Evolutionary conservation across 202 grass and related monocot species (phyloP), one percentile per base, ranked within the genome.

Genomic region (Elaeis oleifera): DNA sequence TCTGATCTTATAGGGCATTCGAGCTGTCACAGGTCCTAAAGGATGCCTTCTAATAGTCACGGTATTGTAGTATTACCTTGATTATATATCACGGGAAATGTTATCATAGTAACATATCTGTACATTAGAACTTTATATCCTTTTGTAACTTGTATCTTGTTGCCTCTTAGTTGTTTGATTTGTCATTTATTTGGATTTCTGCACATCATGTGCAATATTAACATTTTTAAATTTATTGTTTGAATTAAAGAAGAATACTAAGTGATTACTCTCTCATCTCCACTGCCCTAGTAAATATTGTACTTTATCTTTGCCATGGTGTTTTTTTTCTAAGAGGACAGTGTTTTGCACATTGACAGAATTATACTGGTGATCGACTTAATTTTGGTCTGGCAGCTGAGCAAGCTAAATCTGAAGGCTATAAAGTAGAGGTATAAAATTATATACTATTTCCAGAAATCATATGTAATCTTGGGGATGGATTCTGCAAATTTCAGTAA

Each of bases 361-460:
- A 99, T 74, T 99, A 94, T 75, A 99, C 89, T 60, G 95, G 95
- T 65, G 95, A 99, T 71, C 80, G 95, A 74, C 95, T 99, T 58
- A 99, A 99, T 87, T 99, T 99, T 87, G 95, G 95, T 69, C 84
- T 99, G 74, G 95, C 95, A 65, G 88, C 89, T 76, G 95, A 99
- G 75, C 80, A 99, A 80, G 95, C 95, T 50, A 99, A 94, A 81
- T 92, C 95, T 73, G 88, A 94, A 83, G 95, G 95, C 67, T 99
- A 94, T 68, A 94, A 89, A 73, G 84, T 99, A 48, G 94, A 99
- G 95, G 95, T 99, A 73, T 60, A 62, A 67, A 51, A 71, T 44
- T 74, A 80, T 64, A 57, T 31, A 51, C 48, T 48, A 49, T 49
- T 53, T 76, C 68, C 31, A 57, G 24, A 0, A 65, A 39, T 63